Evolutionary conservation across 768 basidiomycete species (phyloP).

Genomic region (Dentipellis sp.): DNA sequence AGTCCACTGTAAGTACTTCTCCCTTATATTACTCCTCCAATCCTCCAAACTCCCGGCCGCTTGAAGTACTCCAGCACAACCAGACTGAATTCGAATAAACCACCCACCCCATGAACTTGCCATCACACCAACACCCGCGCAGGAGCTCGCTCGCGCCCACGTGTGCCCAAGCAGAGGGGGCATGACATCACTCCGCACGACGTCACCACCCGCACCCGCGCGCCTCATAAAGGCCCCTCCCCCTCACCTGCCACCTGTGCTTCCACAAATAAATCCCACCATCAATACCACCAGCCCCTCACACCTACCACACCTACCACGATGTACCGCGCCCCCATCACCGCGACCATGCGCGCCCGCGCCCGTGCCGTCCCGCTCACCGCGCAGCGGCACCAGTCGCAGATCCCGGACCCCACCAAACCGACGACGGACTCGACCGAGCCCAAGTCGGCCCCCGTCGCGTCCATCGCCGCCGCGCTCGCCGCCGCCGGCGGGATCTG

Average conservation of each 20-base stretch:
- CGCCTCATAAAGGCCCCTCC: background rate
- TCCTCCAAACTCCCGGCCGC: no score
- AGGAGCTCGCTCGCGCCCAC: no score
- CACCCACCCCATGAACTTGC: no score
- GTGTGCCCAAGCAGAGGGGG: no score
- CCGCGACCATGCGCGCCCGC: background rate
- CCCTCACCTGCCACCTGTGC: background rate
- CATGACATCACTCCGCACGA: background rate
- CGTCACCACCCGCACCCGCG: background rate
- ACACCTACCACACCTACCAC: background rate
- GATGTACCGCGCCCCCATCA: background rate
- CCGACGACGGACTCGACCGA: background rate
- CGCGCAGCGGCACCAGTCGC: background rate
- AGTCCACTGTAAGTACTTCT: no score
- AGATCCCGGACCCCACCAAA: background rate
- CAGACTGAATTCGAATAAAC: no score
- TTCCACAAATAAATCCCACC: background rate
- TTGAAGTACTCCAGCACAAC: no score
- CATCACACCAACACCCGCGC: no score
- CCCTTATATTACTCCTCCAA: no score
- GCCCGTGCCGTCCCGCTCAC: background rate
- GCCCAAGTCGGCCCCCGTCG: background rate
- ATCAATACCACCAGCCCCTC: background rate
- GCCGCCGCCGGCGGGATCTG: background rate
- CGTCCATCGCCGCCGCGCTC: background rate